Evolutionary conservation across 805 yeast species (phyloP), one percentile per base, ranked within the genome.

Genomic region (Candida broadrunensis): DNA sequence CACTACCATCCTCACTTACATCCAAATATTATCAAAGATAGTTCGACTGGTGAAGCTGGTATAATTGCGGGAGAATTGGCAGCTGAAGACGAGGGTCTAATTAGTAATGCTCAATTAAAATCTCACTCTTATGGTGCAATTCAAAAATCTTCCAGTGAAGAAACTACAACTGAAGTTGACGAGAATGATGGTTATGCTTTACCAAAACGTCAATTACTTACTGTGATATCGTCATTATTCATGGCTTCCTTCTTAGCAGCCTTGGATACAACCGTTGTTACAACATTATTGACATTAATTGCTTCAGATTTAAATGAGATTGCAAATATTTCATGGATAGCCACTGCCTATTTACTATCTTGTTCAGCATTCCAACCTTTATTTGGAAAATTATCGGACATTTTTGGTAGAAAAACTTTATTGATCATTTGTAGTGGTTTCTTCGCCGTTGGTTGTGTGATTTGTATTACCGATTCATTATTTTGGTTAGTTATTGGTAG

Each of bases 301-400:
- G 86, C 88, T 1, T 79, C 86, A 1, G 88, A 83, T 49, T 73
- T 84, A 51, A 65, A 82, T 47, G 82, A 81, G 0, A 65, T 83
- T 33, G 78, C 80, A 3, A 75, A 75, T 46, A 72, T 83, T 20
- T 75, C 88, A 13, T 83, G 88, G 88, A 80, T 84, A 18, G 89
- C 87, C 2, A 80, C 88, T 0, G 75, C 87, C 0, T 84, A 84
- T 50, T 61, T 84, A 33, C 61, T 84, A 33, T 77, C 88, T 1
- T 77, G 83, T 33, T 80, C 89, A 0, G 84, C 87, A 2, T 81
- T 82, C 54, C 90, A 84, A 58, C 90, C 90, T 2, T 59, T 84
- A 17, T 81, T 75, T 48, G 90, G 90, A 7, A 83, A 81, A 50
- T 52, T 84, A 6, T 78, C 85, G 13, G 90, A 84, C 51, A 81